phyloP scores from a whole-genome alignment of 306 rosid genomes.

The Pachyrhizus erosus region DNA sequence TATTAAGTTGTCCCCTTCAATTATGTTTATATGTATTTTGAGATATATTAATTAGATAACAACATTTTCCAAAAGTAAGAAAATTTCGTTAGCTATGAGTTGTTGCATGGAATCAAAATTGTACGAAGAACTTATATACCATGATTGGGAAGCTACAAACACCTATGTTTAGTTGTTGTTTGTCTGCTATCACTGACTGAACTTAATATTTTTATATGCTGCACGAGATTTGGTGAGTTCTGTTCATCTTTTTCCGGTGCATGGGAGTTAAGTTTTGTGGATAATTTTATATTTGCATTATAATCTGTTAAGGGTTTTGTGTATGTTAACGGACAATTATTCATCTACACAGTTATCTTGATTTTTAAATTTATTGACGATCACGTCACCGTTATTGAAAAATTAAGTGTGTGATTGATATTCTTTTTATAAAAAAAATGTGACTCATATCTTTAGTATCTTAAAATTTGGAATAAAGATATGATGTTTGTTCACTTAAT shows the following conservation, averaged over 20 bases:
- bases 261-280: background rate
- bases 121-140: background rate
- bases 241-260: background rate
- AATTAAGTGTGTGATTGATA: no score
- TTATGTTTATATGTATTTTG: background rate
- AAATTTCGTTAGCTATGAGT: background rate
- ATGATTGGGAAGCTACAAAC: background rate
- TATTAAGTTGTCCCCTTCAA: conserved; percentile 21
- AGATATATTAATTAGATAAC: conserved; percentile 1
- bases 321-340: no score
- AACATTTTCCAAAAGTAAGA: background rate
- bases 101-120: background rate
- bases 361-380: no score
- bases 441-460: no score
- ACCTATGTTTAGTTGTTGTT: conserved; percentile 4
- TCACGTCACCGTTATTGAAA: no score
- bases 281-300: background rate
- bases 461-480: no score
- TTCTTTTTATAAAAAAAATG: no score
- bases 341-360: no score
- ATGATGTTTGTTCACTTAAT: no score
- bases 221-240: background rate
- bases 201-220: background rate
- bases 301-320: no score
- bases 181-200: background rate